A percentile compares a stretch with the other conserved stretches of the same genome.
These are phyloP conservation scores for Thelonectria discophora DNA, from an alignment of 2,329 filamentous ascomycete species.

Conservation along the genomic window DNA sequence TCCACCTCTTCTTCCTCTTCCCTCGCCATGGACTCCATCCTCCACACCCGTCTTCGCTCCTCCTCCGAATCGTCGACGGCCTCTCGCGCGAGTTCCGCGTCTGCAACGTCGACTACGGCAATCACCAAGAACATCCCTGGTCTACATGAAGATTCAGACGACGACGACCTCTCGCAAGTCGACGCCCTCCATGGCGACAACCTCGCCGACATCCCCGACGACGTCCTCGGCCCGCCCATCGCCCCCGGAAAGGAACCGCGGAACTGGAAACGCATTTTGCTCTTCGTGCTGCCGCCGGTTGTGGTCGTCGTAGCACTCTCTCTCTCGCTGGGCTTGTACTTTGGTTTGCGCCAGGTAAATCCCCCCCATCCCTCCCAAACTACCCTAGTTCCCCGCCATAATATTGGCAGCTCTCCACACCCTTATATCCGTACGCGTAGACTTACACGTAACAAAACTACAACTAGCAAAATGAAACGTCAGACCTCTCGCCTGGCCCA, in stretches of 20 bases:
- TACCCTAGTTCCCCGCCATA: no score
- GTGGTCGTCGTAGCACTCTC: constrained; percentile 26
- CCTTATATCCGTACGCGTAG: not conserved
- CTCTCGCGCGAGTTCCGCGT: not conserved
- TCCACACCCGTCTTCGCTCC: not conserved
- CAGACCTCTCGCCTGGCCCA: constrained; percentile 6
- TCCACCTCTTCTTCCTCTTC: no score
- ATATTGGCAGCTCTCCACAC: no score
- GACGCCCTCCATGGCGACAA: no score
- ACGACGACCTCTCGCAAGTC: no score
- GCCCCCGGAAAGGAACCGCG: not conserved
- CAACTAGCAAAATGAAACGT: not conserved
- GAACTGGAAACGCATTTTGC: constrained; percentile 27
- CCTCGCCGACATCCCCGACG: not conserved
- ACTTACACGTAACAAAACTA: not conserved
- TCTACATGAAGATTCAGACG: no score
- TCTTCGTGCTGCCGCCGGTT: constrained; percentile 6
- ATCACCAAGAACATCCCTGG: not conserved
- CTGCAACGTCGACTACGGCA: not conserved
- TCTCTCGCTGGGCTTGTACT: constrained; percentile 34
- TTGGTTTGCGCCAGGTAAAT: constrained; percentile 34
- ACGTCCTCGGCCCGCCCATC: not conserved
- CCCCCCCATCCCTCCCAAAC: not conserved
- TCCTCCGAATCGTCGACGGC: not conserved
- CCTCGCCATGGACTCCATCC: no score